Evolutionary conservation across 768 basidiomycete genomes (phyloP), one percentile per base, ranked within the genome.

Genomic region (Termitomyces sp.): DNA sequence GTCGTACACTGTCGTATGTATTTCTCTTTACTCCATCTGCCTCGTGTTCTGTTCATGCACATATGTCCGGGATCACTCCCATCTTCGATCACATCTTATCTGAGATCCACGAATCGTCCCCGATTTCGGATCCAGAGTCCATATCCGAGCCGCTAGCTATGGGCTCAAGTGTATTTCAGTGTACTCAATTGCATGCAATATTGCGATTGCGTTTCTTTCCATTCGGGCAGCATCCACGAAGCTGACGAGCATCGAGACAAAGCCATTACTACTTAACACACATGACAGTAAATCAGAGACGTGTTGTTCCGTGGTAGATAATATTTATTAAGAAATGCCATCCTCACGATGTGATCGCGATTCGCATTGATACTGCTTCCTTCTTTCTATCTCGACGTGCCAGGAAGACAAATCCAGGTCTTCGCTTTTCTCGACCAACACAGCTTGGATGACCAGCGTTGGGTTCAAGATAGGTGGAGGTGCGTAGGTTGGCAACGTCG

Each of bases 341-440:
- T 10, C 26, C 2, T 37, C 12, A 53, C 5, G 44, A 33, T 34
- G 13, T 18, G 20, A 22, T 45, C 16, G 16, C 18, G 14, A 22
- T 30, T 24, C 24, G 27, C 27, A 1, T 20, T 44, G 45, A 24
- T 37, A 33, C n/a, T 42, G 39, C n/a, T 56, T 53, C 27, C 62
- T 60, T 43, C 69, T 65, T 45, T 69, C 67, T 34, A 76, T 72
- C 0, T 66, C 74, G 27, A 34, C 43, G 46, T 75, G 75, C 81
- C 82, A 86, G 37, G 78, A 51, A 22, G 65, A 63, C 55, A 83
- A 66, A 60, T 80, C 78, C 62, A 88, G 69, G 60, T 83, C 83
- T 30, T 69, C 68, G 26, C 76, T 73, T 6, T 76, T 75, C 14
- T 76, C 73, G 16, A 84, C 72, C 32, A 85, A 67, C 40, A 87